Base-by-base conservation (phyloP, 2,329 filamentous ascomycete genomes). In the Fusarium protoensiforme region DNA sequence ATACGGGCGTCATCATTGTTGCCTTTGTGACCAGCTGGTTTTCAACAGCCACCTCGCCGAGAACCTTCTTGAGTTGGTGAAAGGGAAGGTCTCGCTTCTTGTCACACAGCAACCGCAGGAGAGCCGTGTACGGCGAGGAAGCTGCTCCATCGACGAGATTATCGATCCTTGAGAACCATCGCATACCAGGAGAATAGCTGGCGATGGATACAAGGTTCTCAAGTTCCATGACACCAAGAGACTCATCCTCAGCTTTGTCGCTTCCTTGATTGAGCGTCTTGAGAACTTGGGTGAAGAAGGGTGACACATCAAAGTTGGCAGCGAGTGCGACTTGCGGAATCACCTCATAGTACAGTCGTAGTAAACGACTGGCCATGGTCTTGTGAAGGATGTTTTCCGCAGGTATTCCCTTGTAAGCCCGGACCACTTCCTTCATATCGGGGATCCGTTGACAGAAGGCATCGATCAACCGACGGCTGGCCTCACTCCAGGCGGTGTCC, bases 251-350 rank as follows among this genome's bases (percentile, higher is more conserved):
- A 4, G 83, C 81, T 54, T 89, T 85, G 46, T 87, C 85, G 4
- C 85, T 82, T 18, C 87, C 84, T 16, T 87, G 81, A 48, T 92
- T 89, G 11, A 94, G 82, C 35, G 87, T 87, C 64, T 88, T 86
- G 53, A 98, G 84, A 1, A 92, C 88, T 67, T 91, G 89, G 9
- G 92, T 91, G 18, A 99, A 87, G 22, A 93, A 88, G 1, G 92
- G 85, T 0, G 96, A 96, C 5, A 97, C 92, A 78, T 98, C 96
- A 77, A 98, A 96, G 73, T 93, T 96, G 75, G 95, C 93, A 72
- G 92, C 92, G 16, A 97, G 86, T 1, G 95, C 94, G 27, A 94
- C 86, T 68, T 94, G 91, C 2, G 96, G 95, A 10, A 94, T 88
- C 4, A 93, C 87, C 79, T 95, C 91, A 80, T 97, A 97, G 83